These are phyloP conservation scores for Albizia julibrissin DNA, from an alignment of 306 rosid genomes.

Conservation along the genomic window DNA sequence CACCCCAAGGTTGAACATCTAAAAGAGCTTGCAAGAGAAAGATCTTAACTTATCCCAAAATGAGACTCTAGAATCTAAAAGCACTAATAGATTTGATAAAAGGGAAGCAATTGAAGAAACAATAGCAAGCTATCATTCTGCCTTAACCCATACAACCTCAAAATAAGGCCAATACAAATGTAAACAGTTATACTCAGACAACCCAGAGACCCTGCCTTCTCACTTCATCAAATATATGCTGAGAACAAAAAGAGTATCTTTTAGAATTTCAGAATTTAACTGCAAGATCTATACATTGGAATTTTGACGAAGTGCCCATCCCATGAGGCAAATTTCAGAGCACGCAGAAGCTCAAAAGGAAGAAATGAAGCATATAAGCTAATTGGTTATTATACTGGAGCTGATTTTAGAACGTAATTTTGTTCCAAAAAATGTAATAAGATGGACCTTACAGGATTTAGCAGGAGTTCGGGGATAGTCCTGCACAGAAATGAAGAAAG, in stretches of 20 bases:
- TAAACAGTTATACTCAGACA: not conserved
- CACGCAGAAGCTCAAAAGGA: not conserved
- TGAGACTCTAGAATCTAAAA: not conserved
- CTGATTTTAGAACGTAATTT: not conserved
- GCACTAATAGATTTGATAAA: not conserved
- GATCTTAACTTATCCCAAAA: not conserved
- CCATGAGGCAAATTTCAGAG: not conserved
- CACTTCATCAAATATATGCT: not conserved
- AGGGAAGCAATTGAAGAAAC: not conserved
- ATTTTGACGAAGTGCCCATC: not conserved
- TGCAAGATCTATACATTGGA: not conserved
- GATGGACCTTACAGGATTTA: slow-evolving; percentile 72
- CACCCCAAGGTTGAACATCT: not conserved
- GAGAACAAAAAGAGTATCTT: not conserved
- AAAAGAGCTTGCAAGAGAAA: not conserved
- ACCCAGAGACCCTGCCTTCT: not conserved
- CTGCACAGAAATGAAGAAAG: slow-evolving; percentile 52
- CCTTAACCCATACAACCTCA: not conserved
- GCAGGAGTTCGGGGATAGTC: slow-evolving; percentile 86
- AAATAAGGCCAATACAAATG: not conserved
- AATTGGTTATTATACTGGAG: not conserved
- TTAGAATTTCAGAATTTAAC: not conserved
- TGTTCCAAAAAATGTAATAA: not conserved
- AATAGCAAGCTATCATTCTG: not conserved
- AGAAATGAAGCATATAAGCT: not conserved